These are phyloP conservation scores for Inga leiocalycina DNA, from an alignment of 306 rosid genomes.

Conservation along the genomic window DNA sequence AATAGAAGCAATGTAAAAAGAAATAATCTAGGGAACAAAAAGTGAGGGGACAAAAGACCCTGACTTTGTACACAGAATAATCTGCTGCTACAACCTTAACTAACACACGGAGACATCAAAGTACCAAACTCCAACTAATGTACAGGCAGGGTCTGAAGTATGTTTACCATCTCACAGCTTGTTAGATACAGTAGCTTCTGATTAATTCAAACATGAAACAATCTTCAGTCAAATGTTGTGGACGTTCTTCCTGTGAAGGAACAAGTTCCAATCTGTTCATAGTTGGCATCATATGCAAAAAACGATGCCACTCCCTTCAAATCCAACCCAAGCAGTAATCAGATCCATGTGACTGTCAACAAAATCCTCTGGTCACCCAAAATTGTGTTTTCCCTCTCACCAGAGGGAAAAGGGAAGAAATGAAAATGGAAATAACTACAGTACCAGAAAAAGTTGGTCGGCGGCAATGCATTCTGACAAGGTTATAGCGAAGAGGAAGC, in stretches of 20 bases:
- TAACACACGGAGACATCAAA: neutral
- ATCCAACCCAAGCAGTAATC: conserved; percentile 41
- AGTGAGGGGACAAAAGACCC: neutral
- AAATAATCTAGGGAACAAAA: neutral
- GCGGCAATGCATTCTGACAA: conserved; percentile 43
- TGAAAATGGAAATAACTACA: conserved; percentile 55
- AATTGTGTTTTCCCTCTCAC: conserved; percentile 51
- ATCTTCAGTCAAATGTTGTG: neutral
- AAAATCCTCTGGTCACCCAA: conserved; percentile 43
- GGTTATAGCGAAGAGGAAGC: conserved; percentile 32
- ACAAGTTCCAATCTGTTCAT: conserved; percentile 22
- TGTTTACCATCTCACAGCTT: conserved; percentile 14
- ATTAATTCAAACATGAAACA: conserved; percentile 21
- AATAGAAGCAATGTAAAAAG: neutral
- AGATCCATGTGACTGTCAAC: conserved; percentile 39
- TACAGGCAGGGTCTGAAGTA: conserved; percentile 22
- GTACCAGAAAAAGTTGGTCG: conserved; percentile 38
- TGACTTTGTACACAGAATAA: conserved; percentile 29
- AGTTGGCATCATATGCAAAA: conserved; percentile 37
- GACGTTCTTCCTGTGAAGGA: conserved; percentile 19
- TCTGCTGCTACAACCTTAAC: conserved; percentile 19
- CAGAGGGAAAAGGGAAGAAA: conserved; percentile 26
- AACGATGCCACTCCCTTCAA: conserved; percentile 39
- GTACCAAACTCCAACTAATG: conserved; percentile 9
- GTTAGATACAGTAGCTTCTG: conserved; percentile 13